These are phyloP conservation scores for Waitea zeae DNA, from an alignment of 1,284 basidiomycete genomes.

Conservation along the genomic window DNA sequence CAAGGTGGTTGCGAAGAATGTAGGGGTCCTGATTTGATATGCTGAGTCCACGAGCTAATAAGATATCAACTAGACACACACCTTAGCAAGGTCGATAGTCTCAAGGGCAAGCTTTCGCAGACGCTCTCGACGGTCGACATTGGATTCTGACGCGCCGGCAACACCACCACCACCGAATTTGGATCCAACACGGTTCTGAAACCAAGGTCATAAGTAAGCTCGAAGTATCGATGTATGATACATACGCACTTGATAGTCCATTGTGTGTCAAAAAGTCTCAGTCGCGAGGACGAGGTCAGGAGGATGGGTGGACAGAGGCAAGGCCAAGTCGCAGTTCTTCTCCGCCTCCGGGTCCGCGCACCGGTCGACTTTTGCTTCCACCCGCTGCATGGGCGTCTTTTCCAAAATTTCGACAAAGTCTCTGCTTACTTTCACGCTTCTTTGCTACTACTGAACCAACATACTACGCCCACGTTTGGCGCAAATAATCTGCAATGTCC, in stretches of 20 bases:
- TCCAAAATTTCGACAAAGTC: too few species aligned
- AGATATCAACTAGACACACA: slow-evolving; percentile 17
- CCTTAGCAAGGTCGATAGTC: slow-evolving; percentile 93
- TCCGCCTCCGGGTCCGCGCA: too few species aligned
- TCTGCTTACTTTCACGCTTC: too few species aligned
- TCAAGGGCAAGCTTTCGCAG: slow-evolving; percentile 89
- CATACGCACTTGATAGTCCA: slow-evolving; percentile 27
- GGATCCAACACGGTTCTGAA: slow-evolving; percentile 82
- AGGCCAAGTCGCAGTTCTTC: too few species aligned
- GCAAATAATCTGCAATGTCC: too few species aligned
- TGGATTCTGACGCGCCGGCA: slow-evolving; percentile 82
- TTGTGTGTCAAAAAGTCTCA: not conserved
- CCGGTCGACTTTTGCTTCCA: too few species aligned
- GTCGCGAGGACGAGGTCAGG: too few species aligned
- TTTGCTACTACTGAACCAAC: too few species aligned
- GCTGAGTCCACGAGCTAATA: not conserved
- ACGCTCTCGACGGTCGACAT: slow-evolving; percentile 90
- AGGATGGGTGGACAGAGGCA: too few species aligned
- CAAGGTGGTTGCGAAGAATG: slow-evolving; percentile 94
- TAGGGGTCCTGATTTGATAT: slow-evolving; percentile 72
- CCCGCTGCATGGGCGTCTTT: too few species aligned
- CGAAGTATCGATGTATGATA: not conserved
- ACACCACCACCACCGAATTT: slow-evolving; percentile 95
- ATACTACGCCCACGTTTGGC: too few species aligned
- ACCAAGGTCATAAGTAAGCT: not conserved